Percentiles rank a stretch among this genome's conserved stretches.
These are phyloP conservation scores for Mucor lusitanicus DNA, from an alignment of 371 early-diverging fungal species.

Conservation along the genomic window DNA sequence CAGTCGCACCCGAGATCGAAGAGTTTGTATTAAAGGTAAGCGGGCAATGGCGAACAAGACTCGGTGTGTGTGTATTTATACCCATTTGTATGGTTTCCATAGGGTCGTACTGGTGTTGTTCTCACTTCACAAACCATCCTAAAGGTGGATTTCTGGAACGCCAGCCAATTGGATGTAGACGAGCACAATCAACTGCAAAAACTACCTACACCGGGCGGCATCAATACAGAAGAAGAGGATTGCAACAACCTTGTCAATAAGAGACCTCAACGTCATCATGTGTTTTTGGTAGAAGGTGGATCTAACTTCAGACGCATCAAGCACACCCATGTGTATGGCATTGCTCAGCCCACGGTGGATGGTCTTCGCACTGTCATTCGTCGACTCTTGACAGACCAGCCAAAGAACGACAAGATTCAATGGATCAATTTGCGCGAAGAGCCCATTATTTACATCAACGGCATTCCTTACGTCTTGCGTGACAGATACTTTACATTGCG, in stretches of 20 bases:
- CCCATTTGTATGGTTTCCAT: neutral
- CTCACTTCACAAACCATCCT: conserved; percentile 63
- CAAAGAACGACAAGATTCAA: conserved; percentile 26
- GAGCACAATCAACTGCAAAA: conserved; percentile 24
- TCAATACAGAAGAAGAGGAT: neutral
- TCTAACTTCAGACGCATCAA: conserved; percentile 35
- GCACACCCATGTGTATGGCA: conserved; percentile 47
- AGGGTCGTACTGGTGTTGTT: conserved; percentile 59
- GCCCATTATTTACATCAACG: conserved; percentile 67
- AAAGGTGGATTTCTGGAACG: conserved; percentile 62
- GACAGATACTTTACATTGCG: conserved; percentile 57
- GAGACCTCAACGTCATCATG: conserved; percentile 21
- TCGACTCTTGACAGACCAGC: conserved; percentile 11
- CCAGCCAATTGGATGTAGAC: conserved; percentile 12
- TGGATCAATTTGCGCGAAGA: conserved; percentile 75
- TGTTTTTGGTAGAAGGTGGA: conserved; percentile 28
- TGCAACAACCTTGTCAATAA: neutral
- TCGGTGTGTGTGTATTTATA: neutral
- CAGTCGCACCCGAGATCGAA: conserved; percentile 48
- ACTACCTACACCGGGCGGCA: conserved; percentile 13
- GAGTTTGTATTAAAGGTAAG: conserved; percentile 49
- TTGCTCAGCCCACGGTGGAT: conserved; percentile 66
- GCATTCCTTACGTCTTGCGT: conserved; percentile 63
- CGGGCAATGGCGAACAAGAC: no score
- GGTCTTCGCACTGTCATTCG: conserved; percentile 51